Evolutionary conservation across 345 rosid genomes (phyloP).

Genomic region (Sisymbrium irio): DNA sequence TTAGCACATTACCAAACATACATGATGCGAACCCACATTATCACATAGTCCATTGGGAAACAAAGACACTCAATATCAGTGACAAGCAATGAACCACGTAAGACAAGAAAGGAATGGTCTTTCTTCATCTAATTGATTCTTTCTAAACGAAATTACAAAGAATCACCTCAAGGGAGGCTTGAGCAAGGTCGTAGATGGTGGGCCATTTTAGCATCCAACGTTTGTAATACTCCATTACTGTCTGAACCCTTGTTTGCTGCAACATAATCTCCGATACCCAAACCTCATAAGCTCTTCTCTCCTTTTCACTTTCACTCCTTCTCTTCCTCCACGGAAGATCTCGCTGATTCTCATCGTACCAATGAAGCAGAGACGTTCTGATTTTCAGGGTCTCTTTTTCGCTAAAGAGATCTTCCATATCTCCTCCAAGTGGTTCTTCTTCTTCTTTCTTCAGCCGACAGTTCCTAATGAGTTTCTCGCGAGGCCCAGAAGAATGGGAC

Average conservation of each 20-base stretch:
- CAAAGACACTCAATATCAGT: neutral
- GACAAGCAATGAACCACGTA: neutral
- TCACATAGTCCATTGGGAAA: no score
- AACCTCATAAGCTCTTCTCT: conserved; percentile 72
- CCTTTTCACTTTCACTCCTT: conserved; percentile 27
- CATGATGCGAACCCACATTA: neutral
- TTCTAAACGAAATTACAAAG: neutral
- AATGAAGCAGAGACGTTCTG: conserved; percentile 51
- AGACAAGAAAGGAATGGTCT: neutral
- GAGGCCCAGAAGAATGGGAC: conserved; percentile 12
- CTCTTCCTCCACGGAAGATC: conserved; percentile 82
- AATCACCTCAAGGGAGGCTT: conserved; percentile 79
- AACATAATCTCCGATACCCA: conserved; percentile 99
- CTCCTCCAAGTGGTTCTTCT: conserved; percentile 27
- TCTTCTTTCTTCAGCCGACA: conserved; percentile 3
- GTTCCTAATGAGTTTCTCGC: conserved; percentile 21
- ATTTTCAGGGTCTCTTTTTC: conserved; percentile 48
- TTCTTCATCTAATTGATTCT: neutral
- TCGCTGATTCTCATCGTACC: conserved; percentile 71
- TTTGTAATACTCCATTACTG: conserved; percentile 77
- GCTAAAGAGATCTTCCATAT: conserved; percentile 76
- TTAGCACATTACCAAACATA: neutral
- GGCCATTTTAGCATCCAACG: conserved; percentile 97
- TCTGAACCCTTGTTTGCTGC: conserved; percentile 94
- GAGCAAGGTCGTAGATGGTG: conserved; percentile 63